Base-by-base conservation (phyloP, 129 eudicot genomes). In the Pittosporum tobira region DNA sequence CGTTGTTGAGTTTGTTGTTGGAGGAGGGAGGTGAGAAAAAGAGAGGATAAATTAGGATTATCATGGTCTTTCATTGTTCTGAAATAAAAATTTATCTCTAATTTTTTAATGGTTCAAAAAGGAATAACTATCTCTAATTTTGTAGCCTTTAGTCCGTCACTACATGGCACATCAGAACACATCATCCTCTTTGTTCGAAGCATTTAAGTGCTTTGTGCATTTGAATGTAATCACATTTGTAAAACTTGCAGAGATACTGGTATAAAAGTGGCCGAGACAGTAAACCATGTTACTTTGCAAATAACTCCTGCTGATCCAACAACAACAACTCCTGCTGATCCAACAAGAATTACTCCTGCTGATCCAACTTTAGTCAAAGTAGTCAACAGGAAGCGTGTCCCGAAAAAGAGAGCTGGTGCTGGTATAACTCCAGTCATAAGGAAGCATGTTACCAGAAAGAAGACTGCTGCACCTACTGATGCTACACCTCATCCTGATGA, bases 201-300 rank as follows among this genome's bases (percentile, higher is more conserved):
- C 22, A 29, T 9, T 30, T 25, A 23, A 20, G 29, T 58, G 29
- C 55, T 51, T 45, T 18, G 21, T 45, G 49, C 23, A 2, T 40
- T 6, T 12, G 4, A 9, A 24, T 56, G 28, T 31, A 37, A 57
- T 63, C 56, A 57, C 29, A 63, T 42, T 36, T 62, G 59, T 80
- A 50, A 57, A 55, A 26, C 61, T 64, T 53, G 43, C 88, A 87
- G 96, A 83, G 57, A 50, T 26, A 75, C 20, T 52, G 51, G 42
- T 37, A 22, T 78, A 40, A 69, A 83, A 71, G 30, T 67, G 10
- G 81, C 82, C 0, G 88, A 83, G 71, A 69, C 85, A 29, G 71
- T 77, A 40, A 57, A 64, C 34, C 75, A 47, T 68, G 71, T 50
- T 71, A 26, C 19, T 18, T 10, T 57, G 10, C 68, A 65, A 59